Conservation (phyloP, 768 basidiomycete species). For the Hygrocybe coccinea region DNA sequence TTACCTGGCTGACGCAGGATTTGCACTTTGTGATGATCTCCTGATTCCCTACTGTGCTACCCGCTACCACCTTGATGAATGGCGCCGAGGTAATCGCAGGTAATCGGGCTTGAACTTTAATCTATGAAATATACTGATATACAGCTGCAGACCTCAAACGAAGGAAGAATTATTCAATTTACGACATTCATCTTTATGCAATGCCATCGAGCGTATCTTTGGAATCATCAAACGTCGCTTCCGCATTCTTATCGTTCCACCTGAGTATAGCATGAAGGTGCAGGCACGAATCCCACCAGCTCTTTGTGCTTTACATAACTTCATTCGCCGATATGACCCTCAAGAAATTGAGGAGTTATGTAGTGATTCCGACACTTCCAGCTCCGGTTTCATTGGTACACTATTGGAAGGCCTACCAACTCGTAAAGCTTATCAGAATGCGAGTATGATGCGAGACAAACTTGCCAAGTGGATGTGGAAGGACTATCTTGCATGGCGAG, state of each 20-base stretch:
- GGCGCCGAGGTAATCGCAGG: constrained; percentile 20
- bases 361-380: background rate
- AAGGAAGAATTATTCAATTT: constrained; percentile 41
- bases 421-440: background rate
- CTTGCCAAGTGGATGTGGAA: constrained; percentile 15
- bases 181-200: constrained; percentile 34
- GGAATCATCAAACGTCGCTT: constrained; percentile 31
- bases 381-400: background rate
- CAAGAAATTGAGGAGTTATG: constrained; percentile 1
- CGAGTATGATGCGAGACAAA: constrained; percentile 7
- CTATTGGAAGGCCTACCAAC: background rate
- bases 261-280: constrained; percentile 17
- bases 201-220: constrained; percentile 37
- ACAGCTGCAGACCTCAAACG: constrained; percentile 28
- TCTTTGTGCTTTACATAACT: constrained; percentile 26
- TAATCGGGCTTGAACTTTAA: constrained; percentile 8
- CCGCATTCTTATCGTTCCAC: constrained; percentile 15
- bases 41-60: constrained; percentile 37
- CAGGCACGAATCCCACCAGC: constrained; percentile 24
- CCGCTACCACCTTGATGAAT: constrained; percentile 35
- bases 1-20: constrained; percentile 36
- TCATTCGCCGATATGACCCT: constrained; percentile 24
- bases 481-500: constrained; percentile 1
- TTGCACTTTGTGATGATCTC: constrained; percentile 30
- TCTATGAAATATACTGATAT: constrained; percentile 6